Evolutionary conservation across 2,329 filamentous ascomycete species (phyloP), one percentile per base, ranked within the genome.

Genomic region (Clathrospora elynae): DNA sequence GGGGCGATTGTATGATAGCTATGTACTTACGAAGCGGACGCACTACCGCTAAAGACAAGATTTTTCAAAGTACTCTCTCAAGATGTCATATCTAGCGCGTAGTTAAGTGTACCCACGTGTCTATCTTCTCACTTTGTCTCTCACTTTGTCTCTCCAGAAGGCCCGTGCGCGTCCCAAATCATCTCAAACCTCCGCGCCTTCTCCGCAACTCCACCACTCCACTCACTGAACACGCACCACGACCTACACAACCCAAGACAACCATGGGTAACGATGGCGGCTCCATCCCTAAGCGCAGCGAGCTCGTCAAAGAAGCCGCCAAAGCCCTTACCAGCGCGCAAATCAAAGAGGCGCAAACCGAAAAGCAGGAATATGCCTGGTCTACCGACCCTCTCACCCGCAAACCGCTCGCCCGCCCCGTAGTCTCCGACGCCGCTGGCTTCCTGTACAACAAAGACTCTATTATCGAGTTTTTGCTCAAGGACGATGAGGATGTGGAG

Each of bases 221-320:
- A 29, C 24, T 23, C 20, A 43, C 44, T 31, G 25, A 25, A 23
- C 25, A 26, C 35, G n/a, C 35, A 39, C 12, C 8, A 28, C 12
- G 14, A 23, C 6, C 10, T n/a, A n/a, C n/a, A n/a, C n/a, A n/a
- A n/a, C n/a, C n/a, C n/a, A n/a, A n/a, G n/a, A n/a, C n/a, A 30
- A 52, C 36, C 59, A 96, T 99, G 93, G 93, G 93, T 68, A 99
- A 99, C 75, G 93, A 99, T 70, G 93, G 93, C 59, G 93, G 93
- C 68, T 84, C 89, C 57, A 99, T 99, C 58, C 93, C 93, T 4
- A 97, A 87, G 52, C 88, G 95, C 20, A 87, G 90, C 64, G 95
- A 99, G 72, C 88, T 99, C 31, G 93, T 99, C 70, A 95, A 95
- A 73, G 87, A 92, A 71, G 90, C 91, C 18, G 90, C 91, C 28